A percentile compares a stretch with the other conserved stretches of the same genome.
Evolutionary conservation across 1,284 basidiomycete genomes (phyloP).

Genomic region (Xerocomus nothofagi): DNA sequence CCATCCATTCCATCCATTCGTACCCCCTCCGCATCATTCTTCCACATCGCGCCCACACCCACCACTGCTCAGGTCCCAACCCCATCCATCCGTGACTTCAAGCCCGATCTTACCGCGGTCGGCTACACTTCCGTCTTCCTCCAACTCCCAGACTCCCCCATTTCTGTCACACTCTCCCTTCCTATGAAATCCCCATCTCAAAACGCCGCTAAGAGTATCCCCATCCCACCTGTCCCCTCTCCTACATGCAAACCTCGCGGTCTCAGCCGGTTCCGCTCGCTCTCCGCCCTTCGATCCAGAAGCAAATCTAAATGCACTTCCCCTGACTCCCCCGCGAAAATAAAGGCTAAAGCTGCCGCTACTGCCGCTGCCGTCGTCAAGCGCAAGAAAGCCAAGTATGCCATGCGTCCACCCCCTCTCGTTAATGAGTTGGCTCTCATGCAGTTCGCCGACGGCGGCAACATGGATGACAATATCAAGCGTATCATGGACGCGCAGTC

Average conservation of each 20-base stretch:
- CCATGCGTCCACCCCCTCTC: conserved; percentile 44
- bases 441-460: conserved; percentile 67
- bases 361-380: conserved; percentile 39
- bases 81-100: conserved; percentile 44
- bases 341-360: conserved; percentile 20
- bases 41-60: conserved; percentile 43
- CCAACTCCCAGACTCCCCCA: conserved; percentile 52
- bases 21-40: conserved; percentile 44
- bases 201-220: neutral
- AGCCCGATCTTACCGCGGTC: conserved; percentile 52
- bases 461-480: conserved; percentile 53
- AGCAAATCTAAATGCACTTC: conserved; percentile 35
- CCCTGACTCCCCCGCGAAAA: conserved; percentile 23
- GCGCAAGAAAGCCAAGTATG: conserved; percentile 49
- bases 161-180: conserved; percentile 37
- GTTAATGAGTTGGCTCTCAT: conserved; percentile 62
- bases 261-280: conserved; percentile 45
- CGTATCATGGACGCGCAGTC: conserved; percentile 57
- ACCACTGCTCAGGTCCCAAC: conserved; percentile 37
- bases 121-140: conserved; percentile 69
- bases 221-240: conserved; percentile 17
- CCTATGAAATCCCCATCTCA: conserved; percentile 15
- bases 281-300: conserved; percentile 43
- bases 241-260: conserved; percentile 17
- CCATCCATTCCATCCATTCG: conserved; percentile 36